Base-by-base conservation (phyloP, 139 green algal genomes). In the Trebouxia sp. region DNA sequence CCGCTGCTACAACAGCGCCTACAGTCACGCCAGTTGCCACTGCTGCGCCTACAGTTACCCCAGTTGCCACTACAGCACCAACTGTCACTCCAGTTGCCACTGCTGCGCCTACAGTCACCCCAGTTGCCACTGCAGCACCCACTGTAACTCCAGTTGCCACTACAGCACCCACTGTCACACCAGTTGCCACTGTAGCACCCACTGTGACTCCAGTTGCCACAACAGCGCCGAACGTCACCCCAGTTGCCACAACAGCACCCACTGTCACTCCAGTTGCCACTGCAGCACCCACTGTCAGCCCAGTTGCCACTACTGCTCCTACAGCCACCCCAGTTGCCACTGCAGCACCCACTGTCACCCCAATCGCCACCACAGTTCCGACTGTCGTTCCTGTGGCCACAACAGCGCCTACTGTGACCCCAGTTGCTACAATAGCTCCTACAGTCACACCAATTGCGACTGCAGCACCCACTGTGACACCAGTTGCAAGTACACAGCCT, bases 241-340 rank as follows among this genome's bases (percentile, higher is more conserved):
- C 62, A 72, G 37, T 35, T 72, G 62, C 32, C 0, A 72, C 62
- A 12, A 32, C 62, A 15, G 62, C 7, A 30, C 5, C 62, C 15
- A 72, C 58, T n/a, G n/a, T n/a, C n/a, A n/a, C n/a, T 15, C 58
- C 32, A 45, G 62, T 43, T 45, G 11, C 24, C 12, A 72, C 62
- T 8, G 32, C 62, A n/a, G 17, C 32, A n/a, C 67, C 67, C 37
- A 10, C 39, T 48, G 65, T 45, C 10, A 75, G n/a, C 65, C 14
- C 65, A 75, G 1, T 26, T 75, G 65, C 35, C 28, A 43, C 65
- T 28, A n/a, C 51, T 65, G 51, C 20, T 26, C 28, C 12, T 24
- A 65, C n/a, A n/a, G n/a, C n/a, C 26, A 67, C 26, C 56, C 56
- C 56, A 67, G 56, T 67, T 67, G 56, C 56, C 14, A 67, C 56